phyloP scores from a whole-genome alignment of 2,329 filamentous ascomycete genomes.

The Didymosphaeria variabile region DNA sequence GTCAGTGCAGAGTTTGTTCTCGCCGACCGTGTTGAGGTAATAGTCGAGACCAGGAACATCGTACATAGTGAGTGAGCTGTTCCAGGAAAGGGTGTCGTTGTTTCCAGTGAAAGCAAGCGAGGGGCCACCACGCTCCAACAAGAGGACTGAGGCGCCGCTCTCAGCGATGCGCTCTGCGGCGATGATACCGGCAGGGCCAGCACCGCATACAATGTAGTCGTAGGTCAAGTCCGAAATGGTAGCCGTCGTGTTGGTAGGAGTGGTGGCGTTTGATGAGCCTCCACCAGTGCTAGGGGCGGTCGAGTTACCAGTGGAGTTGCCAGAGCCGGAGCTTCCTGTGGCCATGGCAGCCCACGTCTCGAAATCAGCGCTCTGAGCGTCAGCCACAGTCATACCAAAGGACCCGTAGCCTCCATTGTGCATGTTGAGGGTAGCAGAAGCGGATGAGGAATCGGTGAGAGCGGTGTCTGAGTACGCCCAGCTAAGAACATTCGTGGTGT shows the following conservation, averaged over 20 bases:
- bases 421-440: slow-evolving; percentile 37
- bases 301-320: slow-evolving; percentile 31
- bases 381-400: slow-evolving; percentile 40
- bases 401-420: slow-evolving; percentile 45
- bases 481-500: slow-evolving; percentile 39
- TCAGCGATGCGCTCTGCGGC: slow-evolving; percentile 67
- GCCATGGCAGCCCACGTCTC: slow-evolving; percentile 47
- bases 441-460: slow-evolving; percentile 35
- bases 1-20: slow-evolving; percentile 63
- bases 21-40: slow-evolving; percentile 42
- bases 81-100: slow-evolving; percentile 42
- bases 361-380: slow-evolving; percentile 44
- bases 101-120: slow-evolving; percentile 42
- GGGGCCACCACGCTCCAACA: slow-evolving; percentile 58
- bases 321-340: slow-evolving; percentile 24
- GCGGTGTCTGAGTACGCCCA: slow-evolving; percentile 42
- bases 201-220: slow-evolving; percentile 71
- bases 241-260: slow-evolving; percentile 37
- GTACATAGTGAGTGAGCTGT: slow-evolving; percentile 47
- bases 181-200: slow-evolving; percentile 68
- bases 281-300: slow-evolving; percentile 39
- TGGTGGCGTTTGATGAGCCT: slow-evolving; percentile 31
- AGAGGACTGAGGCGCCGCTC: slow-evolving; percentile 69
- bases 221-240: slow-evolving; percentile 54
- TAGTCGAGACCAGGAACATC: slow-evolving; percentile 50